phyloP scores from a whole-genome alignment of 768 basidiomycete genomes.

The Tricholomella constricta region DNA sequence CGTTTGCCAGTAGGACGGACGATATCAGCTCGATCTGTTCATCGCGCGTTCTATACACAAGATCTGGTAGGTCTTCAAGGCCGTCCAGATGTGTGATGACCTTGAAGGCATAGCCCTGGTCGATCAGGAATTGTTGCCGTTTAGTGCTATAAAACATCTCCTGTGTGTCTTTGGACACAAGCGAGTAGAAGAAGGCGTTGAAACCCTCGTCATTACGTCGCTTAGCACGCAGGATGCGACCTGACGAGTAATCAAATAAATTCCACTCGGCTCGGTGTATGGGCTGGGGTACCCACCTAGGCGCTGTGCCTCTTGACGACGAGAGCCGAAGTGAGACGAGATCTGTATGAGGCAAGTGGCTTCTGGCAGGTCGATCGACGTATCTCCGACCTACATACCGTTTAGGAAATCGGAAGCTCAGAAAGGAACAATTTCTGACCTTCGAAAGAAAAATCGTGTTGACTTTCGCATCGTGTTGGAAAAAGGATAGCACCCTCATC shows the following conservation, averaged over 20 bases:
- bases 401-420: background rate
- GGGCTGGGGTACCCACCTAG: conserved; percentile 56
- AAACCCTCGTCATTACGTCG: conserved; percentile 98
- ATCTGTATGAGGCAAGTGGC: conserved; percentile 99
- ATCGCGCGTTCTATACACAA: conserved; percentile 89
- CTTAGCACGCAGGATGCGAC: conserved; percentile 95
- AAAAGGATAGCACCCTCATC: conserved; percentile 92
- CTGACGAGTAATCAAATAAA: conserved; percentile 37
- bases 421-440: conserved; percentile 40
- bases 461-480: conserved; percentile 93
- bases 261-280: conserved; percentile 8
- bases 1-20: conserved; percentile 88
- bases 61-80: conserved; percentile 77
- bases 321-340: conserved; percentile 97
- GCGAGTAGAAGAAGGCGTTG: conserved; percentile 99
- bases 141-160: conserved; percentile 99
- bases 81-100: conserved; percentile 98
- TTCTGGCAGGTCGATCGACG: conserved; percentile 97
- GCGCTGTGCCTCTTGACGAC: conserved; percentile 96
- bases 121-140: conserved; percentile 97
- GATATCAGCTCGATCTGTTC: conserved; percentile 98
- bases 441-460: conserved; percentile 99
- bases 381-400: conserved; percentile 84
- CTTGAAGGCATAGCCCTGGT: conserved; percentile 99
- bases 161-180: conserved; percentile 98